Evolutionary conservation across 495 filamentous ascomycete species (phyloP).

Genomic region (Jackrogersella multiformis): DNA sequence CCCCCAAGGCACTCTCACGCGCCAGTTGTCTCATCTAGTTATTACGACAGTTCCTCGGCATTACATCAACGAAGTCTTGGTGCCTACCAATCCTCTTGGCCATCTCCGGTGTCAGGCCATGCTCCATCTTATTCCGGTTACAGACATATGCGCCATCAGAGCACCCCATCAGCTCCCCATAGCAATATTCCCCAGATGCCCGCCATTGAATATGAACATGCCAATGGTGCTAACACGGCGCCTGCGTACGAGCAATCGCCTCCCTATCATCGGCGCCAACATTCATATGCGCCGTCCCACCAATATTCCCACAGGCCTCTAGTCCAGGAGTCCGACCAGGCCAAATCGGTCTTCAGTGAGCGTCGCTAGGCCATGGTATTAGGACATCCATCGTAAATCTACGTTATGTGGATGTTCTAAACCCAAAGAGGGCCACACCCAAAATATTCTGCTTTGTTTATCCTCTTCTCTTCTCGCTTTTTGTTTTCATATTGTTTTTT

Average conservation of each 20-base stretch:
- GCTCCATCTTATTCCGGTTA: constrained; percentile 11
- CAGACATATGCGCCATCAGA: constrained; percentile 50
- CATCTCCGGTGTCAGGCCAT: constrained; percentile 1
- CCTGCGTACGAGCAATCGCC: constrained; percentile 6
- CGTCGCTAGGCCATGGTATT: constrained; percentile 16
- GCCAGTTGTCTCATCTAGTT: neutral
- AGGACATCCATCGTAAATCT: neutral
- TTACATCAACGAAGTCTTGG: neutral
- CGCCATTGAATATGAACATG: constrained; percentile 5
- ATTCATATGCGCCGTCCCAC: constrained; percentile 14
- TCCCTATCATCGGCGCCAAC: constrained; percentile 19
- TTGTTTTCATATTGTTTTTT: neutral
- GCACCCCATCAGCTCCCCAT: constrained; percentile 43
- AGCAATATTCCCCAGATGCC: neutral
- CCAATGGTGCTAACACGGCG: neutral
- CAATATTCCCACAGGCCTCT: constrained; percentile 1
- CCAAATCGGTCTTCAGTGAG: constrained; percentile 22
- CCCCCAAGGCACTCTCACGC: neutral
- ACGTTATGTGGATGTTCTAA: neutral
- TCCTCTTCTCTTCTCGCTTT: neutral
- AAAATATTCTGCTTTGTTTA: neutral
- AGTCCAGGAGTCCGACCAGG: constrained; percentile 21
- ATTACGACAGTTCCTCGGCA: constrained; percentile 11
- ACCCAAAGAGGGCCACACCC: neutral
- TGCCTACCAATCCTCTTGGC: neutral